A percentile compares a stretch with the other conserved stretches of the same genome.
Conservation (phyloP, 345 rosid genomes). For the Punica granatum region DNA sequence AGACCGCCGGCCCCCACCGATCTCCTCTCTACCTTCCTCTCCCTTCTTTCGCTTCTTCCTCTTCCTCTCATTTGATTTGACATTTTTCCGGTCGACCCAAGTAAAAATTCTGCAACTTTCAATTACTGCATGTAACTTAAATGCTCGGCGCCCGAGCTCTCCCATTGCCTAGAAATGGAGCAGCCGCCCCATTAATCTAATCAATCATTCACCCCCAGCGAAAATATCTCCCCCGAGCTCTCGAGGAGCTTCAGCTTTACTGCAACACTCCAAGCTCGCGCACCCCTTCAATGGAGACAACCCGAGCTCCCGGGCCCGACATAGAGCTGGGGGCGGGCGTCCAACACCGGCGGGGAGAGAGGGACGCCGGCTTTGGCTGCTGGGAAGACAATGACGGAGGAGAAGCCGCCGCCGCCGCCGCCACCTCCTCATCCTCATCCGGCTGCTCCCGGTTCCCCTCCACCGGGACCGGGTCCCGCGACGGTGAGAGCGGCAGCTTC, state of each 20-base stretch:
- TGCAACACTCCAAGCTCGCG: too few relatives aligned
- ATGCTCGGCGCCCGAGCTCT: neutral
- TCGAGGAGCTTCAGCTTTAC: neutral
- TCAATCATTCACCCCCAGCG: neutral
- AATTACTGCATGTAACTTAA: too few relatives aligned
- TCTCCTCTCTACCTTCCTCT: too few relatives aligned
- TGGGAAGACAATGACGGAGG: slow-evolving; percentile 3
- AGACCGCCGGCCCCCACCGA: too few relatives aligned
- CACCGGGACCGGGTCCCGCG: slow-evolving; percentile 2
- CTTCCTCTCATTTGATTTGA: too few relatives aligned
- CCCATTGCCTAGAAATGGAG: neutral
- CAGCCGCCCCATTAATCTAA: neutral
- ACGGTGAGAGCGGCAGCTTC: slow-evolving; percentile 6
- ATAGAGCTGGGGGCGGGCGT: neutral
- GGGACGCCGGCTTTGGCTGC: neutral
- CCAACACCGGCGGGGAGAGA: neutral
- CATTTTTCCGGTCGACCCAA: too few relatives aligned
- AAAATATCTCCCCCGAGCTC: neutral
- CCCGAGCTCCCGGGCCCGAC: neutral
- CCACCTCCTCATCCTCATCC: neutral
- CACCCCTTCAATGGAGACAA: neutral
- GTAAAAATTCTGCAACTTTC: too few relatives aligned
- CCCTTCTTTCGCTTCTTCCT: too few relatives aligned
- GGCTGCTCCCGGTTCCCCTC: slow-evolving; percentile 3
- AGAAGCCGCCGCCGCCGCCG: slow-evolving; percentile 4